Conservation (phyloP, 805 yeast genomes). For the Danielia oregonensis region DNA sequence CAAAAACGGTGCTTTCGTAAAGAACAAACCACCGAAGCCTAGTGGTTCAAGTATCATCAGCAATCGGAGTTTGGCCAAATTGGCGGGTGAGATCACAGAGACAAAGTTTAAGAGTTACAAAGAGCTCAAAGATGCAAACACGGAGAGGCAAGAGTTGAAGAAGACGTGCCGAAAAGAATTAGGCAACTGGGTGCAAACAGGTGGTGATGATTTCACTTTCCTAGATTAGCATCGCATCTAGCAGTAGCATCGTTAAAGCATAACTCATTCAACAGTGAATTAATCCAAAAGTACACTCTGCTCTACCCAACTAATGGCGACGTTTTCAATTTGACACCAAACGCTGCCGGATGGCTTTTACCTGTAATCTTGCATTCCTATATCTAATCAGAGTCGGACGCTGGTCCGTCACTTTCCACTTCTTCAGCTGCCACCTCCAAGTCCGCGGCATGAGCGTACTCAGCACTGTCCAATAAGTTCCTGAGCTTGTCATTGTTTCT, state of each 20-base stretch:
- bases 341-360: too few relatives aligned
- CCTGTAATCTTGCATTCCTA: background rate
- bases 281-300: too few relatives aligned
- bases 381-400: slow-evolving; percentile 28
- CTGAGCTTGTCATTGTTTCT: slow-evolving; percentile 53
- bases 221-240: too few relatives aligned
- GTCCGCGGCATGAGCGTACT: slow-evolving; percentile 55
- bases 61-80: slow-evolving; percentile 19
- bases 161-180: slow-evolving; percentile 23
- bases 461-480: slow-evolving; percentile 75
- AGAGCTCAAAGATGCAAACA: slow-evolving; percentile 16
- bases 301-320: too few relatives aligned
- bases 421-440: slow-evolving; percentile 31
- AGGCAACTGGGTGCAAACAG: slow-evolving; percentile 47
- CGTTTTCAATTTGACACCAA: too few relatives aligned
- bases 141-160: slow-evolving; percentile 28
- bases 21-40: slow-evolving; percentile 39
- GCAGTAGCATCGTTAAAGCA: too few relatives aligned
- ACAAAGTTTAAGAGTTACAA: slow-evolving; percentile 11
- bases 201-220: slow-evolving; percentile 38
- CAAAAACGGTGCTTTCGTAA: slow-evolving; percentile 52
- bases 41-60: slow-evolving; percentile 43
- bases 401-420: slow-evolving; percentile 36
- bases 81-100: slow-evolving; percentile 6
- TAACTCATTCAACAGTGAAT: too few relatives aligned